Percentiles rank a stretch among this genome's conserved stretches.
These are phyloP conservation scores for Anisodus tanguticus DNA, from an alignment of 257 asterid species.

Conservation along the genomic window DNA sequence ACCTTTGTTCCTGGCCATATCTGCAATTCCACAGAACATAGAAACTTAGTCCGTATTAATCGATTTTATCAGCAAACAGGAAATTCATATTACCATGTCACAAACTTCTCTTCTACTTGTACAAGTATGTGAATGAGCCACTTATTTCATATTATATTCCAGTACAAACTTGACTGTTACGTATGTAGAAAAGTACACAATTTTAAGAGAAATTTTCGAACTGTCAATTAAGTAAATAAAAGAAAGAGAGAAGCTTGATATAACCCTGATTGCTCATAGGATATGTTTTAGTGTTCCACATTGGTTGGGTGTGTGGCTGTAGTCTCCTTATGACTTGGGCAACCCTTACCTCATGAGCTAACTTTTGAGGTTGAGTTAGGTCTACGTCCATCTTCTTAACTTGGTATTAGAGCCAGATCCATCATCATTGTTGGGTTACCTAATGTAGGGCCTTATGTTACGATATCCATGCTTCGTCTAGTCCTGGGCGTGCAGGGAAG, in stretches of 20 bases:
- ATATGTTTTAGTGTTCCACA: background rate
- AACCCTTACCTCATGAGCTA: background rate
- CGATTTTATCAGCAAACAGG: background rate
- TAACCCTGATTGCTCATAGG: background rate
- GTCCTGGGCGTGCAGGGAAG: background rate
- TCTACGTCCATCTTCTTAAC: background rate
- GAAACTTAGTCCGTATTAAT: background rate
- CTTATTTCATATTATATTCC: conserved; percentile 14
- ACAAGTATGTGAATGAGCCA: conserved; percentile 17
- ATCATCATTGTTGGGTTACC: background rate
- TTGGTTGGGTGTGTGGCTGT: background rate
- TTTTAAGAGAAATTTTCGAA: background rate
- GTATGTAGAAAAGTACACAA: background rate
- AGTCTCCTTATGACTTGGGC: background rate
- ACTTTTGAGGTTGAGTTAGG: background rate
- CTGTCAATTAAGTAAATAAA: background rate
- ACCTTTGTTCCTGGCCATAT: conserved; percentile 98
- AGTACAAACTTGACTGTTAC: background rate
- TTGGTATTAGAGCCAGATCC: background rate
- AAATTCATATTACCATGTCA: conserved; percentile 3
- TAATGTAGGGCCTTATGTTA: background rate
- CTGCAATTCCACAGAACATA: conserved; percentile 45
- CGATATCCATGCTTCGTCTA: background rate
- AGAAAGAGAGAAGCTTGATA: background rate
- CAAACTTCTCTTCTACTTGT: background rate